Conservation (phyloP, 1,284 basidiomycete genomes). For the Pterulicium gracile region DNA sequence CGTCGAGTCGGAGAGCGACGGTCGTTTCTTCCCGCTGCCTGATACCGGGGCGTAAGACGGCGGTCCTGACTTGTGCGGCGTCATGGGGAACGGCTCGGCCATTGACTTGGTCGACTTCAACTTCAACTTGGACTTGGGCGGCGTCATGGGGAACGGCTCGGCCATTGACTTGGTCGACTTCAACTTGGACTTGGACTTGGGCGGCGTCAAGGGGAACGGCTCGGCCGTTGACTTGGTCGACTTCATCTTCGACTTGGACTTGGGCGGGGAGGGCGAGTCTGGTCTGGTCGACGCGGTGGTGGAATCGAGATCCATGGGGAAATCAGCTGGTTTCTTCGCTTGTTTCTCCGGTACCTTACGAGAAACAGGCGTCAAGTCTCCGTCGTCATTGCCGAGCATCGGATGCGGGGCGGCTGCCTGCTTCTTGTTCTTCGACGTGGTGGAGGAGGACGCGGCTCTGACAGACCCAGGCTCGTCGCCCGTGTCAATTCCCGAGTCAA, state of each 20-base stretch:
- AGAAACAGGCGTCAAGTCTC: neutral
- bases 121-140: neutral
- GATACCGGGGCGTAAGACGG: neutral
- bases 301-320: neutral
- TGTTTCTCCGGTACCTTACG: no score
- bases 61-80: neutral
- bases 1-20: neutral
- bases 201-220: neutral
- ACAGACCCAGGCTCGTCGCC: no score
- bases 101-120: neutral
- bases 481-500: no score
- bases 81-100: neutral
- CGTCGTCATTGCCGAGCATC: neutral
- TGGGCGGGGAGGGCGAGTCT: neutral
- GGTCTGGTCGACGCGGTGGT: neutral
- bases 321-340: neutral
- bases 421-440: neutral
- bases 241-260: neutral
- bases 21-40: neutral
- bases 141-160: neutral
- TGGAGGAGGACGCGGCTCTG: neutral
- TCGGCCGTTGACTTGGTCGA: neutral
- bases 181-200: neutral
- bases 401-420: neutral
- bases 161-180: neutral